Conservation (phyloP, 2,329 filamentous ascomycete genomes). For the Pseudohalonectria lignicola region DNA sequence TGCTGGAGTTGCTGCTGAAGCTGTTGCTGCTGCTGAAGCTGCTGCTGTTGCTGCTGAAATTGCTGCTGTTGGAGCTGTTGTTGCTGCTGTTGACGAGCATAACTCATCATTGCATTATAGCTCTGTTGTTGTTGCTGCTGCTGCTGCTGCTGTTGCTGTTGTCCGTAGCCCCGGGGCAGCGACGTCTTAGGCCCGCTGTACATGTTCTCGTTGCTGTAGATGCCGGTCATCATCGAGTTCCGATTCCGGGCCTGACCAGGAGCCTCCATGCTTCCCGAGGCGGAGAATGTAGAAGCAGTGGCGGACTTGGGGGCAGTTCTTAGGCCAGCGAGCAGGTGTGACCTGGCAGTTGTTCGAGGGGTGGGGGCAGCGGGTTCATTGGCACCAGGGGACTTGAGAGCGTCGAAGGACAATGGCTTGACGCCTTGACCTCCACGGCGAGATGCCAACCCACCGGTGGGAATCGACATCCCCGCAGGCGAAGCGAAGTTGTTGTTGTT, state of each 20-base stretch:
- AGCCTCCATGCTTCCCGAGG: slow-evolving; percentile 12
- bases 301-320: slow-evolving; percentile 87
- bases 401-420: slow-evolving; percentile 77
- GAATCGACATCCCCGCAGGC: slow-evolving; percentile 61
- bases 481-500: slow-evolving; percentile 66
- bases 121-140: slow-evolving; percentile 9
- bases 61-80: slow-evolving; percentile 1
- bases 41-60: neutral
- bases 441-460: slow-evolving; percentile 72
- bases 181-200: slow-evolving; percentile 47
- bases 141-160: slow-evolving; percentile 16
- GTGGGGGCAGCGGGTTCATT: slow-evolving; percentile 62
- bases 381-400: slow-evolving; percentile 57
- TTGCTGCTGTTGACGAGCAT: slow-evolving; percentile 3
- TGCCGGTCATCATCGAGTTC: slow-evolving; percentile 27
- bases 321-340: slow-evolving; percentile 84
- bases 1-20: slow-evolving; percentile 6
- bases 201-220: slow-evolving; percentile 27
- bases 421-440: slow-evolving; percentile 75
- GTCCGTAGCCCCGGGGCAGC: slow-evolving; percentile 32
- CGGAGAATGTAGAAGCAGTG: slow-evolving; percentile 54
- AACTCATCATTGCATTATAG: slow-evolving; percentile 11
- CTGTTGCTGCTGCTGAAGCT: slow-evolving; percentile 7
- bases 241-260: slow-evolving; percentile 32
- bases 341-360: slow-evolving; percentile 77